A percentile compares a stretch with the other conserved stretches of the same genome.
phyloP scores from a whole-genome alignment of 495 filamentous ascomycete species.

The Thozetella sp. region DNA sequence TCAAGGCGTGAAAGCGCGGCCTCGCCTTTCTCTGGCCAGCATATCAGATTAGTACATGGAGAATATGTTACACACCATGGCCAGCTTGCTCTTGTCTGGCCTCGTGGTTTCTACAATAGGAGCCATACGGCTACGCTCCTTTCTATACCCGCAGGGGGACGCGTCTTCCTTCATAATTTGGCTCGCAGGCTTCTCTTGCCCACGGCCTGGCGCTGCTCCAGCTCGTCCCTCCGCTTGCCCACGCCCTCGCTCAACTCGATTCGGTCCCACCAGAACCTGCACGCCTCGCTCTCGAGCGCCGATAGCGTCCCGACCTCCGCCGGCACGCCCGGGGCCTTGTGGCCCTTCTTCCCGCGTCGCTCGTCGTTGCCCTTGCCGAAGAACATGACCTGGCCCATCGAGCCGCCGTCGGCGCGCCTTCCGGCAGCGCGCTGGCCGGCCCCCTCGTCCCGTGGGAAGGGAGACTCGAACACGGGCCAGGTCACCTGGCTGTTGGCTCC shows the following conservation, averaged over 20 bases:
- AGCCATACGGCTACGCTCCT: too few species aligned
- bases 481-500: constrained; percentile 4
- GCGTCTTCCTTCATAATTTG: too few species aligned
- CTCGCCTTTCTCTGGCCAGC: too few species aligned
- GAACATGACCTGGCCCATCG: constrained; percentile 40
- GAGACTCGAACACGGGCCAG: constrained; percentile 31
- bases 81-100: too few species aligned
- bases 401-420: constrained; percentile 15
- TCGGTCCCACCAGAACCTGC: constrained; percentile 58
- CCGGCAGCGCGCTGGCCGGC: neutral
- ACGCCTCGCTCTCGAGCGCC: constrained; percentile 48
- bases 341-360: constrained; percentile 35
- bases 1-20: too few species aligned
- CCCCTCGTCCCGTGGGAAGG: constrained; percentile 11
- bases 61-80: too few species aligned
- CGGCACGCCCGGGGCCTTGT: constrained; percentile 35
- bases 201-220: neutral
- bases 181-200: constrained; percentile 3
- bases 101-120: too few species aligned
- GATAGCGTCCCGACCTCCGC: constrained; percentile 41
- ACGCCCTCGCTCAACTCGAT: constrained; percentile 42
- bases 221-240: constrained; percentile 15
- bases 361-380: constrained; percentile 69
- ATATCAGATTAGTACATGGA: too few species aligned
- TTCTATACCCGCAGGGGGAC: too few species aligned